A percentile compares a stretch with the other conserved stretches of the same genome.
These are phyloP conservation scores for Babesia ovis DNA, from an alignment of 169 alveolate species.

Conservation along the genomic window DNA sequence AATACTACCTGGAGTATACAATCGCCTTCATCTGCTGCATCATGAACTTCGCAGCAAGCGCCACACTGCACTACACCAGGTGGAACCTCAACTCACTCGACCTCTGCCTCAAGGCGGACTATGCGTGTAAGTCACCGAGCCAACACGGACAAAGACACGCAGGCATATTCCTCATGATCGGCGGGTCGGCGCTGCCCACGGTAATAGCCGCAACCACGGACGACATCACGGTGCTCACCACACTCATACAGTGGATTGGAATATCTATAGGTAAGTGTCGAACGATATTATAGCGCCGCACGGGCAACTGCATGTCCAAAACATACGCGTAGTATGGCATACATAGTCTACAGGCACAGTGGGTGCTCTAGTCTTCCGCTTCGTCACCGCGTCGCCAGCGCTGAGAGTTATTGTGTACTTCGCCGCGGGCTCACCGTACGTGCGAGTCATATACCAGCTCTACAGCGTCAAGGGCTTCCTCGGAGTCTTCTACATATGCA, in stretches of 20 bases:
- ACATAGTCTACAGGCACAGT: conserved; percentile 31
- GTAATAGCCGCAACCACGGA: conserved; percentile 39
- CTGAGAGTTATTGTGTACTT: conserved; percentile 51
- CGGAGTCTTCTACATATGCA: conserved; percentile 37
- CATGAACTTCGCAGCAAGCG: conserved; percentile 54
- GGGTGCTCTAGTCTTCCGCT: conserved; percentile 42
- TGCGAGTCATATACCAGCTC: conserved; percentile 36
- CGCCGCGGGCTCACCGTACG: conserved; percentile 58
- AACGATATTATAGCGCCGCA: background rate
- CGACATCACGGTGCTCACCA: conserved; percentile 24
- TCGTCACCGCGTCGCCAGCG: conserved; percentile 52
- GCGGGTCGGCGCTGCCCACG: conserved; percentile 72
- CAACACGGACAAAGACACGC: conserved; percentile 35
- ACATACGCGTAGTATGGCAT: no score
- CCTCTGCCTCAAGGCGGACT: conserved; percentile 64
- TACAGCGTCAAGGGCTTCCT: conserved; percentile 24
- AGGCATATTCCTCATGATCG: conserved; percentile 77
- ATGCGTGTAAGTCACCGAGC: conserved; percentile 41
- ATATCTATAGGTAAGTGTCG: conserved; percentile 58
- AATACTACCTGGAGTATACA: conserved; percentile 20
- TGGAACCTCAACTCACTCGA: conserved; percentile 36
- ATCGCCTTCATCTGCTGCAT: conserved; percentile 54
- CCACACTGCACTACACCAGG: conserved; percentile 47
- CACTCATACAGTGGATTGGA: conserved; percentile 62
- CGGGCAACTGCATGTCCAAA: background rate